These are phyloP conservation scores for Rhododendron simsii DNA, from an alignment of 148 eudicot species.

Conservation along the genomic window DNA sequence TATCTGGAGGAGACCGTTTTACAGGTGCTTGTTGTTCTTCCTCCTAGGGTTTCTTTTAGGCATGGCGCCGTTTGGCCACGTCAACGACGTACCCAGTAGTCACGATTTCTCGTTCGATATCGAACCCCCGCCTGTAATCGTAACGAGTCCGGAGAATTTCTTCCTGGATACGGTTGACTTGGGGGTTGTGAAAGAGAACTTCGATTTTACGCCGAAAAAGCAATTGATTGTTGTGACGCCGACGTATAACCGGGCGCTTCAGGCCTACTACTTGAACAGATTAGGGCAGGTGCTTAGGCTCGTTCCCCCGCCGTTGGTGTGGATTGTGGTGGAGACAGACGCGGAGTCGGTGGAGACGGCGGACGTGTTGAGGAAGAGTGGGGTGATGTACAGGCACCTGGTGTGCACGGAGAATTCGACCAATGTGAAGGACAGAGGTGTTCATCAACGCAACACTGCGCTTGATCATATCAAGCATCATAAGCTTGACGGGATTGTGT, in stretches of 20 bases:
- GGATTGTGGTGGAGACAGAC: constrained; percentile 92
- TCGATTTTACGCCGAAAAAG: constrained; percentile 40
- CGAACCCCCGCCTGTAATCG: constrained; percentile 11
- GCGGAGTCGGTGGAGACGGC: constrained; percentile 68
- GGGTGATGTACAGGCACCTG: constrained; percentile 84
- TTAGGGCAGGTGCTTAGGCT: constrained; percentile 73
- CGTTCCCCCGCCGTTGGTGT: constrained; percentile 66
- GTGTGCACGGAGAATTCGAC: constrained; percentile 63
- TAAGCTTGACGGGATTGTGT: constrained; percentile 88
- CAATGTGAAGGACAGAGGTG: constrained; percentile 80
- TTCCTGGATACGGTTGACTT: constrained; percentile 23
- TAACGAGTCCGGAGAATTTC: constrained; percentile 6
- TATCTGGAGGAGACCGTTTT: constrained; percentile 51
- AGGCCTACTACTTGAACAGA: constrained; percentile 69
- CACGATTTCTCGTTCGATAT: constrained; percentile 42
- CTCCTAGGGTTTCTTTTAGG: constrained; percentile 69
- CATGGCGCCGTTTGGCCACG: constrained; percentile 48
- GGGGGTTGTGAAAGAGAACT: constrained; percentile 25
- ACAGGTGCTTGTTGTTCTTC: constrained; percentile 53
- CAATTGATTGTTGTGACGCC: constrained; percentile 79
- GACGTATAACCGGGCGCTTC: constrained; percentile 70
- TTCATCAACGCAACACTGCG: constrained; percentile 84
- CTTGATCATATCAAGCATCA: constrained; percentile 83
- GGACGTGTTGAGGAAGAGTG: constrained; percentile 60
- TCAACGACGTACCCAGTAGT: constrained; percentile 31